Base-by-base conservation (phyloP, 805 yeast species). In the Yarrowia phangngaensis region DNA sequence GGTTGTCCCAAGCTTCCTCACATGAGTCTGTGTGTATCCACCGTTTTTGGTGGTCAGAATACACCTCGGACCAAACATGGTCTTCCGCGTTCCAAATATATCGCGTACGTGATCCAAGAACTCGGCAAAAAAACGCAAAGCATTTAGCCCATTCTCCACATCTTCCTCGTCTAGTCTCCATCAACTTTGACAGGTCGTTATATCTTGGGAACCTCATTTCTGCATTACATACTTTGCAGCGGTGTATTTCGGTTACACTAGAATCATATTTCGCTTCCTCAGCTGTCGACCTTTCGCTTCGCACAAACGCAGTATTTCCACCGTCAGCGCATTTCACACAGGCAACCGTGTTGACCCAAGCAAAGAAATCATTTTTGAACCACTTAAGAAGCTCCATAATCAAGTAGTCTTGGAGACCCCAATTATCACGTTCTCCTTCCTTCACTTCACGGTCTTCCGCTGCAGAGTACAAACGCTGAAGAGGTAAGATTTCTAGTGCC, bases 51-150 rank as follows among this genome's bases (percentile, higher is more conserved):
- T 66, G 58, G 0, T 58, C 62, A 1, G 95, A 84, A 61, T 78
- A 89, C 57, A 83, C 82, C 60, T 90, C 97, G 58, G 94, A 83
- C 97, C 97, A 90, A 3, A 86, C 97, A 62, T 90, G 97, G 62
- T 90, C 97, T 61, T 90, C 97, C 6, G 75, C 69, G 62, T 87
- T 88, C 94, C 94, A 85, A 2, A 89, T 68, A 59, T 82, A 88
- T 45, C 97, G 66, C 1, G 77, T 76, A 20, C 78, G 69, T 4
- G 79, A 59, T 0, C 82, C 84, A 32, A 89, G 66, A 0, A 95
- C 78, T 20, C 79, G 71, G 48, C 89, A 66, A 2, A 88, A 65
- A 26, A 86, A 67, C 34, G 84, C 72, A 60, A 89, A 88, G 54
- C 90, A 78, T 59, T 58, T 16, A 19, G 89, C 90, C 95, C 95